Conservation (phyloP, 306 rosid genomes). For the Fragaria nilgerrensis region DNA sequence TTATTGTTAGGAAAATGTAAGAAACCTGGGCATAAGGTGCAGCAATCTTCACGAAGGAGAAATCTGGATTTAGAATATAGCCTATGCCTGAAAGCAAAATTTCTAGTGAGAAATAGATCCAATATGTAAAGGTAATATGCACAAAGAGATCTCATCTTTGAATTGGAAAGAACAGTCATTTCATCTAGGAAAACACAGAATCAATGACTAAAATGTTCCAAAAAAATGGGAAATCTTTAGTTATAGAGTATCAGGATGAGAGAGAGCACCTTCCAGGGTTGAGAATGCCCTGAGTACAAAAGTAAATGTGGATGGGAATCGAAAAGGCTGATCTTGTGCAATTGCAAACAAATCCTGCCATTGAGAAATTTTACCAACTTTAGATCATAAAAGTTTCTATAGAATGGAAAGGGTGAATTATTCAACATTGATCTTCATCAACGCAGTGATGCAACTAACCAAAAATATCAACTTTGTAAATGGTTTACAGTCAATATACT, state of each 20-base stretch:
- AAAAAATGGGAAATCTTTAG: neutral
- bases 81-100: slow-evolving; percentile 63
- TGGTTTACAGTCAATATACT: neutral
- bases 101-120: slow-evolving; percentile 4
- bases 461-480: slow-evolving; percentile 1
- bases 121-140: neutral
- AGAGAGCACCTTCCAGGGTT: slow-evolving; percentile 73
- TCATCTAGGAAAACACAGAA: neutral
- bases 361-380: neutral
- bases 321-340: slow-evolving; percentile 87
- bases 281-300: slow-evolving; percentile 88
- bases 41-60: slow-evolving; percentile 89
- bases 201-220: neutral
- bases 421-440: neutral
- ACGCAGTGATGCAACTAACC: neutral
- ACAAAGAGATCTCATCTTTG: neutral
- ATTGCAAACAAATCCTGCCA: slow-evolving; percentile 86
- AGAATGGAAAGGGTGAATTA: neutral
- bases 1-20: neutral
- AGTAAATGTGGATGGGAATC: slow-evolving; percentile 87
- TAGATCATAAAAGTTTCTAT: neutral
- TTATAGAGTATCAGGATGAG: neutral
- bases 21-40: slow-evolving; percentile 96
- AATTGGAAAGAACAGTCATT: neutral
- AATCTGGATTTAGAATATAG: slow-evolving; percentile 69